phyloP scores from a whole-genome alignment of 2,329 filamentous ascomycete species.

The Basipetospora chlamydospora region DNA sequence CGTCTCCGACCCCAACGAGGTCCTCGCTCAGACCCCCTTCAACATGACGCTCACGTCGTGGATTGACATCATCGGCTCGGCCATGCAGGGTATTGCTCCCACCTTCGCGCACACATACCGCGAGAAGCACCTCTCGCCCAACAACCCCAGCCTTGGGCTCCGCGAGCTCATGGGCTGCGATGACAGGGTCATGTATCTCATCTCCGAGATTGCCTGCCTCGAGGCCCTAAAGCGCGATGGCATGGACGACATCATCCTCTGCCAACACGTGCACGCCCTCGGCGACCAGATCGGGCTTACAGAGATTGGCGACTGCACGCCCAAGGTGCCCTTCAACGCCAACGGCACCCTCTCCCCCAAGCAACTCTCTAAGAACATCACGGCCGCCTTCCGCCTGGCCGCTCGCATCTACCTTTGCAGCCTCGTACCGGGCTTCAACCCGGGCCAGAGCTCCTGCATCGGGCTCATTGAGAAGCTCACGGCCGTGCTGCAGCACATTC shows the following conservation, averaged over 20 bases:
- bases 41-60: slow-evolving; percentile 90
- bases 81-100: slow-evolving; percentile 76
- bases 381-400: slow-evolving; percentile 76
- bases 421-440: slow-evolving; percentile 76
- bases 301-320: slow-evolving; percentile 47
- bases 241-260: slow-evolving; percentile 75
- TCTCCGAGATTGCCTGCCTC: slow-evolving; percentile 92
- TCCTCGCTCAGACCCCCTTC: slow-evolving; percentile 53
- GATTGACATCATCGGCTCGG: slow-evolving; percentile 94
- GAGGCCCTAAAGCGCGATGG: slow-evolving; percentile 74
- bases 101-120: slow-evolving; percentile 91
- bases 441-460: slow-evolving; percentile 56
- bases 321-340: slow-evolving; percentile 46
- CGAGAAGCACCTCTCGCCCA: slow-evolving; percentile 75
- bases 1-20: slow-evolving; percentile 44
- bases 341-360: slow-evolving; percentile 67
- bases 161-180: slow-evolving; percentile 95
- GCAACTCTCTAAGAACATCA: slow-evolving; percentile 79
- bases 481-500: slow-evolving; percentile 65
- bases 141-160: slow-evolving; percentile 53
- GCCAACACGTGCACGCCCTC: slow-evolving; percentile 77
- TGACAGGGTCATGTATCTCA: slow-evolving; percentile 92
- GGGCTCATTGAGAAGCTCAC: slow-evolving; percentile 68
- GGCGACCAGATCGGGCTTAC: slow-evolving; percentile 75
- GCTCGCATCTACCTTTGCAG: slow-evolving; percentile 96